phyloP scores from a whole-genome alignment of 2,329 filamentous ascomycete species.

The Penicillium sp. region DNA sequence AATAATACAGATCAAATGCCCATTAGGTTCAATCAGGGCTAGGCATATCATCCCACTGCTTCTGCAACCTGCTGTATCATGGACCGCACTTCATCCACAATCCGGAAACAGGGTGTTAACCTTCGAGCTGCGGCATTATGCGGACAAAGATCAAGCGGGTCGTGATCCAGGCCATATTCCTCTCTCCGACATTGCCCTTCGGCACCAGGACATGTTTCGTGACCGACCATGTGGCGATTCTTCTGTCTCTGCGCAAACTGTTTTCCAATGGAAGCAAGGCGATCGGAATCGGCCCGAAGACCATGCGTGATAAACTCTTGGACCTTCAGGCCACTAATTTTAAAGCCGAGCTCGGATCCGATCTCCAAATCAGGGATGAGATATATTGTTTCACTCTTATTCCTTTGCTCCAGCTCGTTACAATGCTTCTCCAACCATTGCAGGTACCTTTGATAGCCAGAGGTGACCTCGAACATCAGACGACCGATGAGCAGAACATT shows the following conservation, averaged over 20 bases:
- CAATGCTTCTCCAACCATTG: slow-evolving; percentile 30
- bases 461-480: slow-evolving; percentile 31
- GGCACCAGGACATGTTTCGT: slow-evolving; percentile 28
- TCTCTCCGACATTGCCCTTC: slow-evolving; percentile 32
- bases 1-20: no score
- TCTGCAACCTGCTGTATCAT: slow-evolving; percentile 33
- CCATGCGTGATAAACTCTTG: slow-evolving; percentile 18
- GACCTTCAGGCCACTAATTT: slow-evolving; percentile 20
- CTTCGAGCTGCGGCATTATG: slow-evolving; percentile 26
- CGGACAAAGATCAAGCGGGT: slow-evolving; percentile 34
- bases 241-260: slow-evolving; percentile 32
- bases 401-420: slow-evolving; percentile 13
- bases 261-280: slow-evolving; percentile 21
- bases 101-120: slow-evolving; percentile 33
- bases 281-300: slow-evolving; percentile 22
- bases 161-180: slow-evolving; percentile 23
- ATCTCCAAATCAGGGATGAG: slow-evolving; percentile 16
- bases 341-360: slow-evolving; percentile 10
- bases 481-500: slow-evolving; percentile 35
- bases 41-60: neutral
- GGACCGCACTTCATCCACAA: slow-evolving; percentile 32
- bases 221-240: slow-evolving; percentile 32
- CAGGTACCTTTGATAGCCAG: slow-evolving; percentile 31
- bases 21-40: no score
- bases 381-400: slow-evolving; percentile 12